Base-by-base conservation (phyloP, 805 yeast genomes). In the Kluyveromyces starmeri region DNA sequence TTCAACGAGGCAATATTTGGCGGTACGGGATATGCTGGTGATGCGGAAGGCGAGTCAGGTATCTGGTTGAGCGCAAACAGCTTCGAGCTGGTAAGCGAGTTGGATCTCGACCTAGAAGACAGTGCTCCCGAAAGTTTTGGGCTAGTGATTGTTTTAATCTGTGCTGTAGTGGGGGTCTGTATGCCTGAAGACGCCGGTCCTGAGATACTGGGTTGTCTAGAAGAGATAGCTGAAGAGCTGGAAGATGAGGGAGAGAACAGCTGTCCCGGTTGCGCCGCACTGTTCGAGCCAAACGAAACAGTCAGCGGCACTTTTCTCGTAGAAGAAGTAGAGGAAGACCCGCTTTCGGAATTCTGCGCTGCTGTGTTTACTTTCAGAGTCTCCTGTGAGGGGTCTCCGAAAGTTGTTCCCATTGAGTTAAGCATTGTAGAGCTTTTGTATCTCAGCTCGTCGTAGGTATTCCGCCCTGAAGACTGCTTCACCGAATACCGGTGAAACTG, bases 161-260 rank as follows among this genome's bases (percentile, higher is more conserved):
- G 33, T 11, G 36, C n/a, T 19, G 27, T 29, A 14, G 29, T 28
- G 11, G 27, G 32, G 11, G 33, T 30, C 20, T 24, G 27, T 4
- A 16, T 27, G 4, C 37, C 28, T 4, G 37, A 32, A 4, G 38
- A 32, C n/a, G n/a, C n/a, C n/a, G n/a, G n/a, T 4, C 50, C 47
- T 7, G 43, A 38, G 17, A 44, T 22, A 13, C 48, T 44, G 2
- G 50, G 45, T n/a, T 46, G 30, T 25, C 50, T 36, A 25, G 48
- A 44, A 5, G 47, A 38, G n/a, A 42, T 40, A 7, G 43, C 44
- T 7, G 48, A 44, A 11, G 45, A 39, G 21, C 43, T 27, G 7
- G 41, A 39, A 7, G 47, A 36, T 4, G 42, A 28, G 14, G 37
- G 29, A 18, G 39, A 27, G 12, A 35, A 24, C 16, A 33, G n/a